These are phyloP conservation scores for Triticum dicoccoides DNA, from an alignment of 176 grass and related monocot species.

Conservation along the genomic window DNA sequence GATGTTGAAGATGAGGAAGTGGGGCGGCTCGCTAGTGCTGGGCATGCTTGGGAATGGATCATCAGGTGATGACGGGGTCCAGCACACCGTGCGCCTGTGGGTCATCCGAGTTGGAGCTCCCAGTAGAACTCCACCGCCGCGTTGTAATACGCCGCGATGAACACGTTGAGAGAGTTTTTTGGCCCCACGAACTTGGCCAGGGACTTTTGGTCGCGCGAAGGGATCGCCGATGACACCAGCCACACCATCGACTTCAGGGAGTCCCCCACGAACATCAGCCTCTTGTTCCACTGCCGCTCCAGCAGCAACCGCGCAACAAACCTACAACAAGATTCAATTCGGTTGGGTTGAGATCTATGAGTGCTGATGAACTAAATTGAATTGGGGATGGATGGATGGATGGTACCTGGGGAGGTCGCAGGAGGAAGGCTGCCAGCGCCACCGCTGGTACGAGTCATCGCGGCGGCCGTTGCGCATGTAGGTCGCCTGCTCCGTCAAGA, in stretches of 20 bases:
- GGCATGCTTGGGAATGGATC: slow-evolving; percentile 53
- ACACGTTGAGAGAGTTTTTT: slow-evolving; percentile 64
- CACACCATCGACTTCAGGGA: too few relatives aligned
- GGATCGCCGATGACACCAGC: slow-evolving; percentile 56
- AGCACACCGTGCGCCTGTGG: slow-evolving; percentile 53
- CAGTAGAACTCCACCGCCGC: slow-evolving; percentile 85
- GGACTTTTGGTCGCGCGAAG: slow-evolving; percentile 40
- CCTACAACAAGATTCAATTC: too few relatives aligned
- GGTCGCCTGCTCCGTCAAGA: slow-evolving; percentile 92
- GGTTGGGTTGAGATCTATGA: too few relatives aligned
- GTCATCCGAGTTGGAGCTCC: slow-evolving; percentile 68
- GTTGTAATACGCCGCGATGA: slow-evolving; percentile 66
- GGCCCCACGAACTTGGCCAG: slow-evolving; percentile 62
- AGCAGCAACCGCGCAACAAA: too few relatives aligned
- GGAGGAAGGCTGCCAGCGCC: slow-evolving; percentile 71
- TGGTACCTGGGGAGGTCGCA: slow-evolving; percentile 55
- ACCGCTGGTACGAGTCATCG: slow-evolving; percentile 72
- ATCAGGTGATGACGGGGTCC: slow-evolving; percentile 46
- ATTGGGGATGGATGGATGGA: too few relatives aligned
- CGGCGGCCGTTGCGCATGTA: slow-evolving; percentile 88
- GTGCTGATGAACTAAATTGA: too few relatives aligned
- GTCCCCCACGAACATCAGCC: too few relatives aligned
- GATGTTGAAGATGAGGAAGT: slow-evolving; percentile 66
- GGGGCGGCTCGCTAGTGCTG: slow-evolving; percentile 41
- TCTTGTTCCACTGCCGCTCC: too few relatives aligned